Percentiles rank a stretch among this genome's conserved stretches.
phyloP scores from a whole-genome alignment of 2,329 filamentous ascomycete species.

The Ophiosphaerella herpotricha region DNA sequence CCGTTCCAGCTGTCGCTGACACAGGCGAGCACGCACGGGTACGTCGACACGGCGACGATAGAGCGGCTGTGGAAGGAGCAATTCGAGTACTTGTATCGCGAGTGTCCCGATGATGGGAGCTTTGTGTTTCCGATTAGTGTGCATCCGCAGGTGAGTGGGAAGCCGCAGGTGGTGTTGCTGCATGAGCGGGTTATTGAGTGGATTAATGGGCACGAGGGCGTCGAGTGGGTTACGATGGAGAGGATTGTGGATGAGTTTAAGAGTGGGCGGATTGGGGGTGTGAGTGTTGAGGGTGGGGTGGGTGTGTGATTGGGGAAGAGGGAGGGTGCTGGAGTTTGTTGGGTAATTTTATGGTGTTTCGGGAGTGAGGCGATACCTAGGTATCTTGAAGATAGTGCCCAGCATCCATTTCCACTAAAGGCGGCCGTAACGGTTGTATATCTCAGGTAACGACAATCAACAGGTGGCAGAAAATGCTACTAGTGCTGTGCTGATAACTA shows the following conservation, averaged over 20 bases:
- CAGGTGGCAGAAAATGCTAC: too few species aligned
- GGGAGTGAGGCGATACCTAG: too few species aligned
- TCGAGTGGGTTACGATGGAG: constrained; percentile 49
- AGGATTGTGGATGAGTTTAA: constrained; percentile 46
- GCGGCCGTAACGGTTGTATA: too few species aligned
- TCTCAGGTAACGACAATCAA: too few species aligned
- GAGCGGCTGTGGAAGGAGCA: constrained; percentile 54
- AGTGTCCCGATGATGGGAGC: constrained; percentile 46
- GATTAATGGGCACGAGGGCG: constrained; percentile 52
- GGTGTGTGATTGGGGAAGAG: constrained; percentile 27
- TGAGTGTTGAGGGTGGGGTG: constrained; percentile 40
- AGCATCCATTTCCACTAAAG: too few species aligned
- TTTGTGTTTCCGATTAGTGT: constrained; percentile 56
- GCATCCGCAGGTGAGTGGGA: constrained; percentile 55
- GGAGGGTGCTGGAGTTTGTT: constrained; percentile 16
- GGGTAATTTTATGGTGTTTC: background rate
- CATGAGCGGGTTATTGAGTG: constrained; percentile 54
- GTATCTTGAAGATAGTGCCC: too few species aligned
- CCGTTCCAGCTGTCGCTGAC: constrained; percentile 49
- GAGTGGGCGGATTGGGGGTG: constrained; percentile 39
- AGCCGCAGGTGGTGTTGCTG: constrained; percentile 54
- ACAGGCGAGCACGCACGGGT: constrained; percentile 60
- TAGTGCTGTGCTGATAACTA: too few species aligned
- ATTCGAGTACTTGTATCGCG: constrained; percentile 52
- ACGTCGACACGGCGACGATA: constrained; percentile 49